Percentiles rank a stretch among this genome's conserved stretches.
These are phyloP conservation scores for Penicillium freii DNA, from an alignment of 2,329 filamentous ascomycete genomes.

Conservation along the genomic window DNA sequence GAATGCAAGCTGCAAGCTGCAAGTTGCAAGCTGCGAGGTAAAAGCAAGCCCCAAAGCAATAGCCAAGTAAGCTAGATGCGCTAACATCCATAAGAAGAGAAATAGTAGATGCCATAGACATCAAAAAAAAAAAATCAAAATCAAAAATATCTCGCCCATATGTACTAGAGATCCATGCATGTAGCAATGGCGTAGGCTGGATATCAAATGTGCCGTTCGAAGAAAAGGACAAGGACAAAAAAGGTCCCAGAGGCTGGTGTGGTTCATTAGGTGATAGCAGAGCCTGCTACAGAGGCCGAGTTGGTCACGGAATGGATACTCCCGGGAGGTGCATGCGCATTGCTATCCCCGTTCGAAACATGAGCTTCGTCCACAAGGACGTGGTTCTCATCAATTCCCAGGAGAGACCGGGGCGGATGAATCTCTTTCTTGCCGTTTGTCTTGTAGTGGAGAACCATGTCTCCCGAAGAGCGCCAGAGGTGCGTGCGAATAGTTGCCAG, in stretches of 20 bases:
- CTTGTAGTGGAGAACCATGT: conserved; percentile 88
- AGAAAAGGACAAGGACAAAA: neutral
- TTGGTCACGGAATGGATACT: conserved; percentile 35
- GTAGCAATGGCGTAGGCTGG: neutral
- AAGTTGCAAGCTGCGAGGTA: neutral
- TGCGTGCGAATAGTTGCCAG: conserved; percentile 90
- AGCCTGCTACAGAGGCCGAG: conserved; percentile 29
- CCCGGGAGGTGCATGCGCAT: conserved; percentile 23
- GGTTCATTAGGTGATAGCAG: conserved; percentile 12
- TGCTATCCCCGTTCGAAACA: conserved; percentile 23
- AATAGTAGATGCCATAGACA: neutral
- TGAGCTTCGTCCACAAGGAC: conserved; percentile 12
- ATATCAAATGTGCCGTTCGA: conserved; percentile 1
- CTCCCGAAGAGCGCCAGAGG: conserved; percentile 92
- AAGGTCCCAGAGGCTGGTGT: neutral
- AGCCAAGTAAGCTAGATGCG: neutral
- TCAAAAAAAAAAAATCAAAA: neutral
- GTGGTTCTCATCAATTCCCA: conserved; percentile 18
- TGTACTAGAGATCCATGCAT: conserved; percentile 4
- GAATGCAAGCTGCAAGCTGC: conserved; percentile 1
- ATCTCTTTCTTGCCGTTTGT: conserved; percentile 74
- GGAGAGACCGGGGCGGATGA: conserved; percentile 24
- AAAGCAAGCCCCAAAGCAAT: neutral
- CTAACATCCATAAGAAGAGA: neutral
- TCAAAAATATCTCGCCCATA: conserved; percentile 1